Conservation (phyloP, 352 stramenopile genomes). For the Thalassiosira oceanica region DNA sequence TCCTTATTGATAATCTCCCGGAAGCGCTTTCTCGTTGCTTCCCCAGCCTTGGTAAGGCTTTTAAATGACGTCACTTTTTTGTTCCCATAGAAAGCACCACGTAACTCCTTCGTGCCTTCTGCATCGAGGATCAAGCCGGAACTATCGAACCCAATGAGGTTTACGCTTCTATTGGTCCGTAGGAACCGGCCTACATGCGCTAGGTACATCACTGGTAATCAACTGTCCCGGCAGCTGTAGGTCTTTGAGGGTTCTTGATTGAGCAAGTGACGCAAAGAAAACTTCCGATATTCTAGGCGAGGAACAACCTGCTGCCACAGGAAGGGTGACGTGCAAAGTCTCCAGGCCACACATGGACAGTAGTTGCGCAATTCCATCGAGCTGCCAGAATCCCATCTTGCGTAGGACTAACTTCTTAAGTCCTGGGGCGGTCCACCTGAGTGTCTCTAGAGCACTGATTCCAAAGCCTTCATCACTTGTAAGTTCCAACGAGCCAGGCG, state of each 20-base stretch:
- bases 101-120: constrained; percentile 9
- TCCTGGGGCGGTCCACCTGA: not conserved
- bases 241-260: constrained; percentile 22
- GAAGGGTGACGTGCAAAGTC: not conserved
- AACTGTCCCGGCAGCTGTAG: constrained; percentile 19
- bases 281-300: too few species aligned
- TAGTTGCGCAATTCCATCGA: not conserved
- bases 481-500: too few species aligned
- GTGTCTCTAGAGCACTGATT: not conserved
- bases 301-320: not conserved
- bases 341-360: not conserved
- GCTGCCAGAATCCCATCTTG: not conserved
- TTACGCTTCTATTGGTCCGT: constrained; percentile 19
- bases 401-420: constrained; percentile 1
- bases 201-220: constrained; percentile 2
- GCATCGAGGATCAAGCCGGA: constrained; percentile 8
- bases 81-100: constrained; percentile 24
- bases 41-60: constrained; percentile 1
- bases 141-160: constrained; percentile 18
- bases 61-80: constrained; percentile 16
- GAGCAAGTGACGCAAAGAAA: constrained; percentile 9
- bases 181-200: constrained; percentile 18
- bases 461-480: not conserved
- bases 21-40: not conserved
- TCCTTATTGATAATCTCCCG: constrained; percentile 1